A percentile compares a stretch with the other conserved stretches of the same genome.
phyloP scores from a whole-genome alignment of 768 basidiomycete species.

The Harrya chromipes region DNA sequence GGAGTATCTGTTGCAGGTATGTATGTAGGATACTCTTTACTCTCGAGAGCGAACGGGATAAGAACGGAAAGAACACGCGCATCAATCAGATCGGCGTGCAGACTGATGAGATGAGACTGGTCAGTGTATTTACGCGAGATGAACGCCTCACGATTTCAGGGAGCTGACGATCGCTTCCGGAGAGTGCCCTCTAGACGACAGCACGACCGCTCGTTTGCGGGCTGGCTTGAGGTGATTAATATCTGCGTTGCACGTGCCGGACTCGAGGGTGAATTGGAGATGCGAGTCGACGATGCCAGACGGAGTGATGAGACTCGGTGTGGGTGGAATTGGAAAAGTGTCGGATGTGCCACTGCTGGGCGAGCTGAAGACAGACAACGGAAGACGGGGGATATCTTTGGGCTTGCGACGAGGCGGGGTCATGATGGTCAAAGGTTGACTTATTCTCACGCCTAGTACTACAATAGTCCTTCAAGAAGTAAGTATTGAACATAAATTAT shows the following conservation, averaged over 20 bases:
- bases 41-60: conserved; percentile 59
- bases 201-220: conserved; percentile 59
- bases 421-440: not conserved
- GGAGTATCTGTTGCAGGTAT: conserved; percentile 20
- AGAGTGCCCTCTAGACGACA: conserved; percentile 42
- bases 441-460: conserved; percentile 5
- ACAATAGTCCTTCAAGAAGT: too few relatives aligned
- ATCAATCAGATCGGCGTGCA: conserved; percentile 16
- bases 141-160: conserved; percentile 37
- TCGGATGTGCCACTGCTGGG: conserved; percentile 68
- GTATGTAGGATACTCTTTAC: conserved; percentile 40
- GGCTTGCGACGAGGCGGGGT: conserved; percentile 55
- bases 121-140: not conserved
- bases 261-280: conserved; percentile 43
- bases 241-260: conserved; percentile 29
- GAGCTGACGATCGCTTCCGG: conserved; percentile 40
- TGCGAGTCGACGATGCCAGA: conserved; percentile 64
- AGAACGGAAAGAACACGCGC: conserved; percentile 53
- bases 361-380: conserved; percentile 71
- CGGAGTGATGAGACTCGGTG: conserved; percentile 66
- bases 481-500: too few relatives aligned
- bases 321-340: conserved; percentile 63
- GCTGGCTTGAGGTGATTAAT: conserved; percentile 40
- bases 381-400: conserved; percentile 67
- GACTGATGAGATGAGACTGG: conserved; percentile 12